Conservation (phyloP, 345 rosid species). For the Physaria fendleri region DNA sequence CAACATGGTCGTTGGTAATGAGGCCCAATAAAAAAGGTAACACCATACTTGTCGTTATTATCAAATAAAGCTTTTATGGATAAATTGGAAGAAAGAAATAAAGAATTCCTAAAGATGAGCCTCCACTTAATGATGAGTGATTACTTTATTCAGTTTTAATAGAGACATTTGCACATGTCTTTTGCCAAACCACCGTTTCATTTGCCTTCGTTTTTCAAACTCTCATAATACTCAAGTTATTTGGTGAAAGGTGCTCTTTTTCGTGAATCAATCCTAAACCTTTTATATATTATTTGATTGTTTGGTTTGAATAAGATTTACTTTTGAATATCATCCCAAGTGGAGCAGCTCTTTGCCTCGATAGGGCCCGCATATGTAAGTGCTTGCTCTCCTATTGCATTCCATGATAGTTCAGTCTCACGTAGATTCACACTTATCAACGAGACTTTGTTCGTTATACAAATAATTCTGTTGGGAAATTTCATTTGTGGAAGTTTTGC, state of each 20-base stretch:
- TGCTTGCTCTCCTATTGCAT: too few relatives aligned
- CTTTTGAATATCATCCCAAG: too few relatives aligned
- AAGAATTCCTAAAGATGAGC: conserved; percentile 19
- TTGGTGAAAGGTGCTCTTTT: not conserved
- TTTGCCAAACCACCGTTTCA: conserved; percentile 20
- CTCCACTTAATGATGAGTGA: conserved; percentile 25
- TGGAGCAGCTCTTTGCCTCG: too few relatives aligned
- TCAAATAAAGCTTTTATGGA: conserved; percentile 16
- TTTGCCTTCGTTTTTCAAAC: conserved; percentile 11
- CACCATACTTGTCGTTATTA: conserved; percentile 26
- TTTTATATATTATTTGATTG: too few relatives aligned
- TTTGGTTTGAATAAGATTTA: not conserved
- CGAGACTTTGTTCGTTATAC: too few relatives aligned
- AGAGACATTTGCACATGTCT: conserved; percentile 33
- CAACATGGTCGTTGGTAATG: conserved; percentile 8
- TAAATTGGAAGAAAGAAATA: conserved; percentile 5
- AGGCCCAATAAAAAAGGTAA: conserved; percentile 18
- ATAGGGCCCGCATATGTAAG: too few relatives aligned
- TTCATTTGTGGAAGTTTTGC: too few relatives aligned
- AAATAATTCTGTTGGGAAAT: too few relatives aligned
- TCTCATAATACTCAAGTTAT: not conserved
- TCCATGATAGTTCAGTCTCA: too few relatives aligned
- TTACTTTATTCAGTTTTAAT: conserved; percentile 12
- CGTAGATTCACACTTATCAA: too few relatives aligned
- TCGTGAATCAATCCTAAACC: not conserved